These are phyloP conservation scores for Oryza rufipogon DNA, from an alignment of 176 grass and related monocot genomes.

Conservation along the genomic window DNA sequence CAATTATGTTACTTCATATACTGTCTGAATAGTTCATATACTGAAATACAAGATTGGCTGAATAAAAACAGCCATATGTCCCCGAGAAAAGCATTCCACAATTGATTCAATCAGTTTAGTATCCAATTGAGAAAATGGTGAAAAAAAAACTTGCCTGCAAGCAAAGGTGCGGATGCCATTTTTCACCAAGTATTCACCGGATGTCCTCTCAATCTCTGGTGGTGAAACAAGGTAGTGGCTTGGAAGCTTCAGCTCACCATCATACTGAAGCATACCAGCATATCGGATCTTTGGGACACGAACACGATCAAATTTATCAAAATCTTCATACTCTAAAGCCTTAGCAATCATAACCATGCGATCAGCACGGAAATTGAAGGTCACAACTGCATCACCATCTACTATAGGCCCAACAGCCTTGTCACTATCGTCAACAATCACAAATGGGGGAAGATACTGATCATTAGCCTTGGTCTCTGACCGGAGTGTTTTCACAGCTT, in stretches of 20 bases:
- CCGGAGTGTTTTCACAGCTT: constrained; percentile 92
- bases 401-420: constrained; percentile 86
- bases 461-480: constrained; percentile 69
- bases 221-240: constrained; percentile 81
- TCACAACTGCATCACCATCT: constrained; percentile 97
- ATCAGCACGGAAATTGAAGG: constrained; percentile 95
- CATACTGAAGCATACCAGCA: constrained; percentile 98
- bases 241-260: constrained; percentile 90
- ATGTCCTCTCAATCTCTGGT: constrained; percentile 94
- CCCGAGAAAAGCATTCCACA: not conserved
- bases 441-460: constrained; percentile 93
- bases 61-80: not conserved
- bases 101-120: constrained; percentile 1
- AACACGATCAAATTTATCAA: constrained; percentile 93
- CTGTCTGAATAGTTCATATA: not conserved
- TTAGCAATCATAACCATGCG: constrained; percentile 97
- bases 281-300: constrained; percentile 86
- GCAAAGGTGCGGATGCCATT: constrained; percentile 96
- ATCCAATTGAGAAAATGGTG: constrained; percentile 5
- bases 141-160: constrained; percentile 80
- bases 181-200: constrained; percentile 99
- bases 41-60: not conserved
- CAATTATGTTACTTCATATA: not conserved
- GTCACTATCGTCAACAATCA: constrained; percentile 86
- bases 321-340: constrained; percentile 88